Conservation (phyloP, 2,329 filamentous ascomycete species). For the Hymenoscyphus albidus region DNA sequence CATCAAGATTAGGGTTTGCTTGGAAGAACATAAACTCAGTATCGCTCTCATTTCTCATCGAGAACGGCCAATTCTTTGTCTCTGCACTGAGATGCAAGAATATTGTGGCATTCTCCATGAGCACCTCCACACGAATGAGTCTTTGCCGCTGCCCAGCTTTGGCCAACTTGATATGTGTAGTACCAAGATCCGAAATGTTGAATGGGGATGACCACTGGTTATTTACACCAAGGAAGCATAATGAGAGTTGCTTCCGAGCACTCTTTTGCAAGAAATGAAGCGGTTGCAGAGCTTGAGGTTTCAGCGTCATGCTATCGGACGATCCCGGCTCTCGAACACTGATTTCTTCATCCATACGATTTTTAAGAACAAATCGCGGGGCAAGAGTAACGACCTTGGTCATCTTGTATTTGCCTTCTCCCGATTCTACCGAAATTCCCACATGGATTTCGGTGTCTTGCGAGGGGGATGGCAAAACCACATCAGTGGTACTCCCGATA, state of each 20-base stretch:
- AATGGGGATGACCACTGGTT: constrained; percentile 98
- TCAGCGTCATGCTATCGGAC: constrained; percentile 75
- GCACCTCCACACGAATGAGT: constrained; percentile 79
- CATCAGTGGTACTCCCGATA: constrained; percentile 87
- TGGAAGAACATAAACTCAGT: constrained; percentile 96
- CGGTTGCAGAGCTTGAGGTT: constrained; percentile 74
- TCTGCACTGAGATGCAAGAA: constrained; percentile 90
- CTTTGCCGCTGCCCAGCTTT: constrained; percentile 86
- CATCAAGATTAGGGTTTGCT: constrained; percentile 85
- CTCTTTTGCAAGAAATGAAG: constrained; percentile 86
- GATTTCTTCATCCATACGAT: constrained; percentile 84
- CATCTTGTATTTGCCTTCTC: constrained; percentile 96
- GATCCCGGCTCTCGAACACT: constrained; percentile 90
- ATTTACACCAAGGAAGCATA: constrained; percentile 90
- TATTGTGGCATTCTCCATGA: constrained; percentile 90
- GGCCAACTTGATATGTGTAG: constrained; percentile 87
- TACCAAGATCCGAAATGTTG: constrained; percentile 93
- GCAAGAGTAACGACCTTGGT: constrained; percentile 92
- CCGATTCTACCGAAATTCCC: constrained; percentile 82
- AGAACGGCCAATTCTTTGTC: constrained; percentile 95
- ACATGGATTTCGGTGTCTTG: constrained; percentile 80
- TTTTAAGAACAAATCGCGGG: constrained; percentile 89
- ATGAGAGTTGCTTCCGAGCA: constrained; percentile 79
- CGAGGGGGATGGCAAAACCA: constrained; percentile 70
- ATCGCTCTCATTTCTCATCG: constrained; percentile 97